Evolutionary conservation across 2,329 filamentous ascomycete genomes (phyloP).

Genomic region (Hawksworthiomyces lignivorus): DNA sequence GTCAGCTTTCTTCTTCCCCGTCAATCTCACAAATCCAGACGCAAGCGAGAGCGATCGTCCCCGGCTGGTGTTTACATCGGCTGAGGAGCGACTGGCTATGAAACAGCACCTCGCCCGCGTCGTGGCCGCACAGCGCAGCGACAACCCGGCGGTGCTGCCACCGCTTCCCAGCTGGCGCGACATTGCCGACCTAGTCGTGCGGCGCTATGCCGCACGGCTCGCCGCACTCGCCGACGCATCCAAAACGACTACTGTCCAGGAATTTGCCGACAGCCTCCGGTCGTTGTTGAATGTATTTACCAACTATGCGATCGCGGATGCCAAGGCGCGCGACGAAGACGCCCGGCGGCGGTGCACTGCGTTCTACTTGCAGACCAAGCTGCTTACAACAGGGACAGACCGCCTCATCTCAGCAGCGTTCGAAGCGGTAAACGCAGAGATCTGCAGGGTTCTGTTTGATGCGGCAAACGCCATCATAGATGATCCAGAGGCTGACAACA

Average conservation of each 20-base stretch:
- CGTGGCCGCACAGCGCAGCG: not conserved
- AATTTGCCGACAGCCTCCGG: not conserved
- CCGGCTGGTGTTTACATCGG: not conserved
- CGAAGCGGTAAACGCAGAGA: constrained; percentile 3
- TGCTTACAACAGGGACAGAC: constrained; percentile 1
- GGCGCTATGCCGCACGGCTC: constrained; percentile 6
- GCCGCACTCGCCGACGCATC: constrained; percentile 1
- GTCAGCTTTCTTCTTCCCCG: constrained; percentile 9
- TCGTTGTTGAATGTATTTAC: constrained; percentile 1
- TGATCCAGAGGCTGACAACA: not conserved
- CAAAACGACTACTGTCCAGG: not conserved
- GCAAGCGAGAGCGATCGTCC: not conserved
- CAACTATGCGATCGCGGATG: constrained; percentile 4
- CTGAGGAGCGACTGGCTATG: constrained; percentile 4
- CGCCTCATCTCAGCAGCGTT: constrained; percentile 9
- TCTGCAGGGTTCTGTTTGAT: constrained; percentile 7
- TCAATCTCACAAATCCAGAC: constrained; percentile 10
- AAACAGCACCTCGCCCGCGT: constrained; percentile 5
- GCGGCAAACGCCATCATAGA: not conserved
- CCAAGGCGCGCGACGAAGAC: constrained; percentile 1
- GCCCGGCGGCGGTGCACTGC: constrained; percentile 4
- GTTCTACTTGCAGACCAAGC: constrained; percentile 8
- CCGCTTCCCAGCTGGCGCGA: constrained; percentile 11
- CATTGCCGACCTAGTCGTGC: constrained; percentile 8
- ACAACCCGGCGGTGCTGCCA: no score